Evolutionary conservation across 2,329 filamentous ascomycete genomes (phyloP), one percentile per base, ranked within the genome.

Genomic region (Botrytis elliptica): DNA sequence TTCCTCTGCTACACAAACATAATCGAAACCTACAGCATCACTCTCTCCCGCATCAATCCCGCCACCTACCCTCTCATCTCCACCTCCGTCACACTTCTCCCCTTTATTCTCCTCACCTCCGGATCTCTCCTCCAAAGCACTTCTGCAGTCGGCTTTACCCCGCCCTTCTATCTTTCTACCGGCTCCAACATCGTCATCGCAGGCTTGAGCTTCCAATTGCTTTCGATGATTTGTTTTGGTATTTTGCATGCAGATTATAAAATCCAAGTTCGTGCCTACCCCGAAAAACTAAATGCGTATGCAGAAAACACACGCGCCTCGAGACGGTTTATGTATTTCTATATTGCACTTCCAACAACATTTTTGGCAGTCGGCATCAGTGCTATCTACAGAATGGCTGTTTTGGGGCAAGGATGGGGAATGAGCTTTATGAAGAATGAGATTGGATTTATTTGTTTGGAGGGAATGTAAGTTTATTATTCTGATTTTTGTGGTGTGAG

Each of bases 1-100:
- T 64, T 63, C 14, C 69, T 71, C 36, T 63, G 40, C 69, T 64
- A 63, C 33, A 63, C n/a, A 18, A 63, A 71, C n/a, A 71, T 52
- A 52, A 63, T 46, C 22, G 57, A 71, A 49, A 49, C 69, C 25
- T 64, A 71, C 14, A 71, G n/a, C 25, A 18, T 18, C 20, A 46
- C 69, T 3, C 52, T 62, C 22, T 52, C 57, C 8, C 57, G 57
- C 33, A 70, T 70, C 16, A 33, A 42, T n/a, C 49, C 38, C 36
- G n/a, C 20, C 18, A 59, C 38, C 38, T 70, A 70, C 18, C 67
- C 67, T 18, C 12, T 57, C 18, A 70, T 70, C 16, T 25, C 52
- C 25, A 59, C 67, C 20, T 42, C 67, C 16, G n/a, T 25, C n/a
- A 68, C 25, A n/a, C 38, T 68, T 25, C 46, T 68, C 29, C 36